These are phyloP conservation scores for Chlorophyllum brunneum DNA, from an alignment of 768 basidiomycete species.

Conservation along the genomic window DNA sequence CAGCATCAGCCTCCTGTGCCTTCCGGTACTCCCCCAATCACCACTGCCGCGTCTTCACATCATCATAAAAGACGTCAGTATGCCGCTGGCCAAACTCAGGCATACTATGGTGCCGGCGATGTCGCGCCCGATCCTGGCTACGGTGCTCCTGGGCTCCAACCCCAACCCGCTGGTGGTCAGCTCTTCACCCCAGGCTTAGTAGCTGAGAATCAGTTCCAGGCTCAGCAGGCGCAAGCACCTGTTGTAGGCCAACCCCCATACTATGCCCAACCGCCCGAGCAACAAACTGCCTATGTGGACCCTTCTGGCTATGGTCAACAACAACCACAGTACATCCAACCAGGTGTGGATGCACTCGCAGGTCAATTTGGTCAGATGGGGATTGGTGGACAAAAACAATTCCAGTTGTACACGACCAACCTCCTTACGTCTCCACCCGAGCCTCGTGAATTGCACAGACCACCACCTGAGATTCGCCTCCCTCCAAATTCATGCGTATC, in stretches of 20 bases:
- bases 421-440: slow-evolving; percentile 91
- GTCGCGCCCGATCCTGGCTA: slow-evolving; percentile 43
- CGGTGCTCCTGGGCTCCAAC: slow-evolving; percentile 33
- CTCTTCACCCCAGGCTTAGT: slow-evolving; percentile 86
- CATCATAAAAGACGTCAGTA: slow-evolving; percentile 83
- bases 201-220: slow-evolving; percentile 61
- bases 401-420: slow-evolving; percentile 83
- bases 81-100: slow-evolving; percentile 90
- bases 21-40: slow-evolving; percentile 38
- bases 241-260: slow-evolving; percentile 32
- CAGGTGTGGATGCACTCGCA: slow-evolving; percentile 59
- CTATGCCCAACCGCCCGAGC: slow-evolving; percentile 37
- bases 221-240: slow-evolving; percentile 51
- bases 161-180: slow-evolving; percentile 43
- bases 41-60: slow-evolving; percentile 43
- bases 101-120: slow-evolving; percentile 62
- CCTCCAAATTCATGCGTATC: slow-evolving; percentile 83
- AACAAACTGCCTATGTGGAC: slow-evolving; percentile 45
- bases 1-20: slow-evolving; percentile 25
- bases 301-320: slow-evolving; percentile 36
- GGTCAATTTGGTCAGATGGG: slow-evolving; percentile 92
- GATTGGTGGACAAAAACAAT: slow-evolving; percentile 70
- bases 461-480: slow-evolving; percentile 86
- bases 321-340: slow-evolving; percentile 41
- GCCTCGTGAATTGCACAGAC: slow-evolving; percentile 73